Base-by-base conservation (phyloP, 805 yeast species). In the Nakazawaea holstii region DNA sequence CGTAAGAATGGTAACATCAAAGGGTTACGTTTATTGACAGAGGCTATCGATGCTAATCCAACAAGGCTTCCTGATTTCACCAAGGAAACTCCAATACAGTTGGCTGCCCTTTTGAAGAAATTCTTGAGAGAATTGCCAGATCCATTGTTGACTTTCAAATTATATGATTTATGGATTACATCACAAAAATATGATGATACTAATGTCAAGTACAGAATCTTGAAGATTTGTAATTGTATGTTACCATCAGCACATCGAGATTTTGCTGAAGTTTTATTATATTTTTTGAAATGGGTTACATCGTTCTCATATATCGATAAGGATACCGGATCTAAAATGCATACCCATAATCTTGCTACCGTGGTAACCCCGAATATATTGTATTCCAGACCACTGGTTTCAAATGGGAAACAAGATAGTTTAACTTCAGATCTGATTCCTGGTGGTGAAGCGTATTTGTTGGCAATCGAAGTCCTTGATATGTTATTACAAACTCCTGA, bases 1-100 rank as follows among this genome's bases (percentile, higher is more conserved):
- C 79, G 99, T 58, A 85, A 91, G 60, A 94, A 94, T 61, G 99
- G 99, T 59, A 94, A 94, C 61, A 91, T 94, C 59, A 81, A 90
- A 56, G 76, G 87, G 39, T 70, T 92, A 43, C 79, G 84, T 55
- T 87, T 83, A 54, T 67, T 91, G 49, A 77, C 89, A 0, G 88
- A 80, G 46, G 75, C 71, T 41, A 84, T 92, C 53, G 94, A 94
- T 65, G 70, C 74, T 39, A 73, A 77, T 54, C 96, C 97, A 1
- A 75, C 80, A 20, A 77, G 72, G 48, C 75, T 82, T 8, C 94
- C 95, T 0, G 82, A 82, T 55, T 74, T 90, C 33, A 73, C 80
- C 20, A 59, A 56, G 17, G 97, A 92, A 61, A 83, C 82, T 45
- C 91, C 96, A 0, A 87, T 94, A 38, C 99, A 94, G 66, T 69